These are phyloP conservation scores for Saccharomycopsis hybrid DNA, from an alignment of 1,139 yeast genomes.

Conservation along the genomic window DNA sequence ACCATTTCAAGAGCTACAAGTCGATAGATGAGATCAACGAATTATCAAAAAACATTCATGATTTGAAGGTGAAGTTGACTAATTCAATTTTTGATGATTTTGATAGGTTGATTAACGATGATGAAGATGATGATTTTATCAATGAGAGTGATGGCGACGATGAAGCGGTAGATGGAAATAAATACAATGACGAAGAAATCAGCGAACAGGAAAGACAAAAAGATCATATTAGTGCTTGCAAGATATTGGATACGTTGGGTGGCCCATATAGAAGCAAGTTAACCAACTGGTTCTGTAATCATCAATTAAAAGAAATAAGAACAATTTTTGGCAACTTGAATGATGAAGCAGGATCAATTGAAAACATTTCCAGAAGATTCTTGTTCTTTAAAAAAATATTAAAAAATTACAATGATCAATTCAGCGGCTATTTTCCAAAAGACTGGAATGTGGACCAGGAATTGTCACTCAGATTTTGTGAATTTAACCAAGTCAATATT, in stretches of 20 bases:
- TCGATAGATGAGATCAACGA: constrained; percentile 77
- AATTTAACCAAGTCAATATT: constrained; percentile 63
- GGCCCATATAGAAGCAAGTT: constrained; percentile 54
- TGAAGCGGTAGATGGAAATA: constrained; percentile 24
- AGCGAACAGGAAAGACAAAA: constrained; percentile 23
- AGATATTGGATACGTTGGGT: constrained; percentile 63
- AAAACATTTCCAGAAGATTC: constrained; percentile 74
- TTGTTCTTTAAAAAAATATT: constrained; percentile 73
- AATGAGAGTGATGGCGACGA: constrained; percentile 26
- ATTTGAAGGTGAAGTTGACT: constrained; percentile 57
- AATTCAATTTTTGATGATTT: constrained; percentile 75
- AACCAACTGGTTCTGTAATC: constrained; percentile 67
- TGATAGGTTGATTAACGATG: constrained; percentile 38
- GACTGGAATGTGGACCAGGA: constrained; percentile 66
- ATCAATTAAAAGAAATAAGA: constrained; percentile 66
- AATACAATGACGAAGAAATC: constrained; percentile 24
- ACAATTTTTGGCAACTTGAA: constrained; percentile 58
- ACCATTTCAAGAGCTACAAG: constrained; percentile 74
- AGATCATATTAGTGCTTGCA: constrained; percentile 48
- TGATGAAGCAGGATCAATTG: constrained; percentile 93
- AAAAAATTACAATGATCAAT: constrained; percentile 49
- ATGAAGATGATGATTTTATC: constrained; percentile 24
- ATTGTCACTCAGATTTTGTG: constrained; percentile 59
- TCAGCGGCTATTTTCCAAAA: constrained; percentile 52
- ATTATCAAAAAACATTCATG: constrained; percentile 55